Evolutionary conservation across 306 rosid species (phyloP), one percentile per base, ranked within the genome.

Genomic region (Glycine soja): DNA sequence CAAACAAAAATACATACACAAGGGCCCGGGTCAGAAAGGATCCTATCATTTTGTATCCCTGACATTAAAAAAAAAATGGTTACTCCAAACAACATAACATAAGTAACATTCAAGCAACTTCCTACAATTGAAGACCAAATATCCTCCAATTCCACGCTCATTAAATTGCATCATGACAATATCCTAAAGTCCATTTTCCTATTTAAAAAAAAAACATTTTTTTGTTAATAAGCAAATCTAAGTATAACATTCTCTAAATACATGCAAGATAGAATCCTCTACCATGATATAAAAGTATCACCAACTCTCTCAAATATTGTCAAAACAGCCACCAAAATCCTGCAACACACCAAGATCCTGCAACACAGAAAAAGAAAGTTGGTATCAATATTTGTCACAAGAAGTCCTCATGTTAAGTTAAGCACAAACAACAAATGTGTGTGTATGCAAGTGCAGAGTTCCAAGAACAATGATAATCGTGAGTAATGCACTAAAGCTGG

Each of bases 21-120:
- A 95, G 98, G 56, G 91, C 94, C 87, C 98, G 82, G 78, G 97
- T 91, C 84, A 95, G 83, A 74, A 95, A 89, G 70, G 97, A 89
- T 89, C 98, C 98, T 64, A 95, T 89, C 98, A 95, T 95, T 87
- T 77, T 89, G 92, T 70, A 48, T 74, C 72, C 88, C 97, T 90
- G 87, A 30, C 74, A 83, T 83, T 32, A 4, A 81, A 58, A 84
- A 61, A 47, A 84, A 85, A 82, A 19, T 18, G 38, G 78, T 78
- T 59, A 69, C 70, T 70, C 81, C 80, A 84, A 79, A 82, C 58
- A 81, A 19, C 67, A 19, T 24, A 10, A 10, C 38, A 4, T 58
- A 58, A 24, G 4, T 16, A 68, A 53, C 52, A 76, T 42, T 47
- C 38, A 76, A 82, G 67, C 76, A 76, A 77, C 15, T 51, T 24